Base-by-base conservation (phyloP, 345 rosid species). In the Barbarea vulgaris region DNA sequence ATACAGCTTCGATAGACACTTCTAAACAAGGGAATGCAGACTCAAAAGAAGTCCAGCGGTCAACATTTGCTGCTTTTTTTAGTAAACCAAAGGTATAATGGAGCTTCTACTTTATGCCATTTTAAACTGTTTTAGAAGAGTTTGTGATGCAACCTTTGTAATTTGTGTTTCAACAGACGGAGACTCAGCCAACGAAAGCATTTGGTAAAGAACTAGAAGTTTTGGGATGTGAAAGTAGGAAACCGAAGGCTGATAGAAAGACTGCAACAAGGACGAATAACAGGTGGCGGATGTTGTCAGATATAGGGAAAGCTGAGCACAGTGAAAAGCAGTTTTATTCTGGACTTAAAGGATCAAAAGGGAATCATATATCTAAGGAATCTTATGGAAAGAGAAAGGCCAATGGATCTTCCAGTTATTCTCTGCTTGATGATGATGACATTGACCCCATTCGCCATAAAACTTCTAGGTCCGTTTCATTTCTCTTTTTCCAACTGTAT, bases 11-110 rank as follows among this genome's bases (percentile, higher is more conserved):
- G 50, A 62, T 63, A 64, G 83, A 65, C 5, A 46, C 67, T 33
- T 77, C 55, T 68, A 78, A 71, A 68, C 72, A 73, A 52, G 78
- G 70, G 65, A 62, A 30, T 65, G 37, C 79, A 64, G 71, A 81
- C 64, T 65, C 81, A 28, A 74, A 74, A 71, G 84, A 66, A 57
- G 66, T 58, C 56, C 54, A 83, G 12, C 80, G 76, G 53, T 81
- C 91, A n/a, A 63, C 84, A 18, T 88, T 87, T 78, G 67, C 81
- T 60, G 19, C 75, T 46, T 13, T 51, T 64, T 85, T 89, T 66
- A 39, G 69, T 68, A 81, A 67, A 64, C 74, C 87, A n/a, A 79
- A 84, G 64, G 98, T 89, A 87, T n/a, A n/a, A n/a, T 73, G 84
- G 67, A 70, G 70, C 59, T 60, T 70, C 70, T 64, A 15, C 64